Conservation (phyloP, 306 rosid genomes). For the Vachellia pachyceras region DNA sequence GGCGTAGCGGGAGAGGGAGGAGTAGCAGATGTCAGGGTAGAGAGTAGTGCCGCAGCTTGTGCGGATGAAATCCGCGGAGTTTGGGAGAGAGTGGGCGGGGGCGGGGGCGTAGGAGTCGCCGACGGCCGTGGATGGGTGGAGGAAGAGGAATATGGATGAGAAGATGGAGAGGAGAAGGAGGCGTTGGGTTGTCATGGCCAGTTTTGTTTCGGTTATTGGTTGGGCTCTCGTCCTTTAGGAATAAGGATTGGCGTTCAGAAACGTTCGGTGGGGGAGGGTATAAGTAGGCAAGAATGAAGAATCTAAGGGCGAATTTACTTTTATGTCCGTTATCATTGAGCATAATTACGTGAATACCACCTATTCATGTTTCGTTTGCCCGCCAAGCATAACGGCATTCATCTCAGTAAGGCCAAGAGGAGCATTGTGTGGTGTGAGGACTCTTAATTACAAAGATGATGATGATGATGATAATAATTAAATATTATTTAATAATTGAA, state of each 20-base stretch:
- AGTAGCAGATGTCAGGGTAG: conserved; percentile 87
- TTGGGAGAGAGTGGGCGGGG: neutral
- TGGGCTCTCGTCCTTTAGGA: neutral
- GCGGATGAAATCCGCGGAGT: conserved; percentile 72
- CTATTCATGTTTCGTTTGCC: neutral
- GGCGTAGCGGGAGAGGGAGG: conserved; percentile 85
- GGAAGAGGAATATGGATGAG: conserved; percentile 34
- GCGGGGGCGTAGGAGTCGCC: neutral
- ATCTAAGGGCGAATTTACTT: neutral
- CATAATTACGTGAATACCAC: conserved; percentile 31
- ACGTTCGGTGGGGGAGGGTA: neutral
- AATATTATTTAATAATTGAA: neutral
- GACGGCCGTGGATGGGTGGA: neutral
- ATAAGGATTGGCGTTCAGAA: neutral
- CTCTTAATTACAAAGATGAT: neutral
- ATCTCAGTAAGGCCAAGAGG: neutral
- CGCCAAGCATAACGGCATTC: conserved; percentile 19
- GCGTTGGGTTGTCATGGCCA: conserved; percentile 41
- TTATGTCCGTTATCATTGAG: rapidly evolving
- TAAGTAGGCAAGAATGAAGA: conserved; percentile 39
- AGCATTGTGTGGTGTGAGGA: neutral
- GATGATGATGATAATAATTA: too few relatives aligned
- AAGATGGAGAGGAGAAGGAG: conserved; percentile 26
- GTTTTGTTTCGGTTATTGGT: neutral
- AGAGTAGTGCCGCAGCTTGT: conserved; percentile 74